Evolutionary conservation across 2,329 filamentous ascomycete species (phyloP), one percentile per base, ranked within the genome.

Genomic region (Bisporella sp.): DNA sequence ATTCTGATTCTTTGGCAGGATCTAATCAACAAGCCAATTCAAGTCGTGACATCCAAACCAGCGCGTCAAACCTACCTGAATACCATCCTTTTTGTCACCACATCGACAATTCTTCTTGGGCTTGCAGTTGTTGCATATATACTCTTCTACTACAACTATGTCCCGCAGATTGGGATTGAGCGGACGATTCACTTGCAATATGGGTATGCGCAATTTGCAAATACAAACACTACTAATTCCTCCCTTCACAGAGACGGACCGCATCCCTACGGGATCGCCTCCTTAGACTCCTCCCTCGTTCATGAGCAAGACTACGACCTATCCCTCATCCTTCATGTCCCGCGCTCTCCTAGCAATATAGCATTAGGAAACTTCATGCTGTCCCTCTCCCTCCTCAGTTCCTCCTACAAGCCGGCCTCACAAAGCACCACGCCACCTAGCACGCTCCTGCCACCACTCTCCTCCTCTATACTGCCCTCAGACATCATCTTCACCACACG

Each of bases 351-450:
- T 0, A 69, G 76, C 1, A 99, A 99, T 62, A 70, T 87, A 28
- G 78, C 78, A 2, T 78, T 79, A 11, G 93, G 93, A 31, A 97
- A 97, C 70, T 97, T 96, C 74, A 99, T 99, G 93, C 73, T 97
- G 13, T 84, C 87, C 44, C 71, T 96, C 12, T 78, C 82, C 53
- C 78, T 96, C 47, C 76, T 87, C 46, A 75, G 75, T 30, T 69
- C 70, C 29, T 66, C 68, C 29, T 68, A 69, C 6, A 65, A 60
- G 4, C 67, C 64, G 49, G 54, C 64, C 7, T 47, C 61, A 58
- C 31, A 64, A 59, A 31, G 59, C 61, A 35, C 6, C 63, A 68
- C 49, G 54, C 59, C 40, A 47, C 54, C 30, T 29, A 48, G 41
- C 47, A 47, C 43, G 11, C 49, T 31, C 41, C 43, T 31, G 33